Evolutionary conservation across 2,329 filamentous ascomycete species (phyloP), one percentile per base, ranked within the genome.

Genomic region (Trichoderma lentiforme): DNA sequence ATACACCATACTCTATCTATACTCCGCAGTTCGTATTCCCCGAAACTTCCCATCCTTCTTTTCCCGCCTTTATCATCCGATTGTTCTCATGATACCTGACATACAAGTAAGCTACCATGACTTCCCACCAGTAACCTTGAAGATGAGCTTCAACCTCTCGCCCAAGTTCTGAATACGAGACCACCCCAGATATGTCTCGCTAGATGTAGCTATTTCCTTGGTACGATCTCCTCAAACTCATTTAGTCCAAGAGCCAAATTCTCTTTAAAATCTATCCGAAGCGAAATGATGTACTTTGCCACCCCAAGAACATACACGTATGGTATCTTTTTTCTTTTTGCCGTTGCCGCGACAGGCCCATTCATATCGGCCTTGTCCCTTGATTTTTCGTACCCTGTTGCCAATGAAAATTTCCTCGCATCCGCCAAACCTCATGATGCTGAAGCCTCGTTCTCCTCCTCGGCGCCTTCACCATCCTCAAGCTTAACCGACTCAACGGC

Each of bases 401-500:
- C 21, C 63, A 57, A 64, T 51, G 43, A 57, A 36, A n/a, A 1
- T 43, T 56, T 56, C 7, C 30, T 26, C 51, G 6, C 21, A 28
- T 32, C 3, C 8, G 14, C n/a, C 28, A 28, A 62, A 18, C 5
- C 14, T 47, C 51, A 72, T 71, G 58, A 70, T 24, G 60, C 43
- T 11, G 67, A 51, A 58, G 66, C 43, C 26, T 70, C 18, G 18
- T 30, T 60, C 53, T 73, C 65, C 39, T 34, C 66, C 39, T 76
- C 76, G 12, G 77, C 76, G 0, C 64, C 71, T 51, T 77, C 78
- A 0, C 75, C 81, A 11, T 78, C 83, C 36, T 79, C 79, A 34
- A 85, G 74, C 73, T 84, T 80, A 4, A 85, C 79, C 1, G 79
- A 80, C 39, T 79, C 81, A 1, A 83, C 80, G 0, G 80, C 81